Base-by-base conservation (phyloP, 2,329 filamentous ascomycete genomes). In the Fusarium tjaetaba region DNA sequence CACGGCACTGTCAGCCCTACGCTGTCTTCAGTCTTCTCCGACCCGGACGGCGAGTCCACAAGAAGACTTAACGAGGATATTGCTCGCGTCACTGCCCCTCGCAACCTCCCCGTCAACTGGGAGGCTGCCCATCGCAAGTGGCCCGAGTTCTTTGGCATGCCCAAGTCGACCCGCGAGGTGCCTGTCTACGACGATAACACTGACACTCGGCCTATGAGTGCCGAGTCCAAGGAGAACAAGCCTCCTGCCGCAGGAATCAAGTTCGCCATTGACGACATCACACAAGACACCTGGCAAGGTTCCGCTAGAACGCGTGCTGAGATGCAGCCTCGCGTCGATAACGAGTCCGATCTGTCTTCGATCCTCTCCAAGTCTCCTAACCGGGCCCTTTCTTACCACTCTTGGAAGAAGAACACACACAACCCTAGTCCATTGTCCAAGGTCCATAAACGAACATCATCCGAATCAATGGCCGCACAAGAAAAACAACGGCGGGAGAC, bases 1-100 rank as follows among this genome's bases (percentile, higher is more conserved):
- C 87, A 89, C 80, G 87, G 88, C 78, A 88, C 87, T 69, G 84
- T 89, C 71, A 88, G 86, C 77, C 85, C 86, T 61, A 89, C 87
- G 51, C 77, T 85, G 58, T 88, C 87, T 42, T 86, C 87, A 46
- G 81, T 89, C 75, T 87, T 88, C 68, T 85, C 86, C 63, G 85
- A 85, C 64, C 86, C 85, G 42, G 86, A 88, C 67, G 86, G 84
- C 79, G 88, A 89, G 78, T 88, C 87, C 36, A 88, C 87, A 45
- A 85, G 86, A 64, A 83, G 82, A 64, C 81, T 88, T 45, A 85
- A 87, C 74, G 84, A 87, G 58, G 84, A 87, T 43, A 85, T 87
- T 69, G 84, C 84, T 61, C 80, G 84, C 41, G 78, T 86, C 49
- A 84, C 83, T 20, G 81, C 82, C 10, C 78, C 81, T 16, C 79